A percentile compares a stretch with the other conserved stretches of the same genome.
Conservation (phyloP, 2,329 filamentous ascomycete species). For the Dichotomopilus funicola region DNA sequence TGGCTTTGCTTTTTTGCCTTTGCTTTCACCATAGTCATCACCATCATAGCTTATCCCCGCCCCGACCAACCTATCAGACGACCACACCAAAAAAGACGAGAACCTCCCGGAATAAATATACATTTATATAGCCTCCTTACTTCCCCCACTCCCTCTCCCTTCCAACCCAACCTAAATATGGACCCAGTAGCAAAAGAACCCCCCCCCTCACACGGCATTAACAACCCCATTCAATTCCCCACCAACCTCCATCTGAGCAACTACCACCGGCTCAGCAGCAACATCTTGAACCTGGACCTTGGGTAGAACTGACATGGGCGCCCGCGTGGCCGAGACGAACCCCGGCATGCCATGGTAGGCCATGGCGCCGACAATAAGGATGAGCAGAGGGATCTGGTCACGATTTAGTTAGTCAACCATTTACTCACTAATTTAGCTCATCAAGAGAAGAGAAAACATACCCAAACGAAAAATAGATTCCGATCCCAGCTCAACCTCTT, state of each 20-base stretch:
- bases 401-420: neutral
- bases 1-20: no score
- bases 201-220: no score
- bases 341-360: constrained; percentile 12
- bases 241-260: neutral
- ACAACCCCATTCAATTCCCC: no score
- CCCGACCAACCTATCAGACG: no score
- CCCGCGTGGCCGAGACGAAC: constrained; percentile 1
- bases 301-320: neutral
- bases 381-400: constrained; percentile 15
- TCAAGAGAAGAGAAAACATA: constrained; percentile 28
- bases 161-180: no score
- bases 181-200: no score
- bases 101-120: no score
- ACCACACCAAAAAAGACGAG: no score
- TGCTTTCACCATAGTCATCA: no score
- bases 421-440: neutral
- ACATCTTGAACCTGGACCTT: constrained; percentile 1
- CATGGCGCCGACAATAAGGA: constrained; percentile 15
- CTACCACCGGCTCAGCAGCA: neutral
- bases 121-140: no score
- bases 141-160: no score
- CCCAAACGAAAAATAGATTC: constrained; percentile 64
- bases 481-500: constrained; percentile 58
- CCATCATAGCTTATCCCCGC: no score